These are phyloP conservation scores for Skeletonema grethae DNA, from an alignment of 108 stramenopile species.

Conservation along the genomic window DNA sequence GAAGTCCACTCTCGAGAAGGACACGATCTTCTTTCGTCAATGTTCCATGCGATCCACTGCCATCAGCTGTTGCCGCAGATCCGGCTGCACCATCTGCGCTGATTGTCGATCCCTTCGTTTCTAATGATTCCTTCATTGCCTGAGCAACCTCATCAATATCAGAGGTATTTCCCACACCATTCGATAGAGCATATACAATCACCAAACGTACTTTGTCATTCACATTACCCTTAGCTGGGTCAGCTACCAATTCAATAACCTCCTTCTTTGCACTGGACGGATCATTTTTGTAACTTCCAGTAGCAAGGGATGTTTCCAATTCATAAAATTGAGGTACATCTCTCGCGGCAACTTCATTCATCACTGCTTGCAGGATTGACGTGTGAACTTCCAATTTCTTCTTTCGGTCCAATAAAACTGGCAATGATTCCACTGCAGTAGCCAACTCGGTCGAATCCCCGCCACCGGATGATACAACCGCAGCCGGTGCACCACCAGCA, in stretches of 20 bases:
- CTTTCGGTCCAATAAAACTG: conserved; percentile 93
- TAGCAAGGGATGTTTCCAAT: conserved; percentile 83
- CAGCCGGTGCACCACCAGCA: conserved; percentile 59
- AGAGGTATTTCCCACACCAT: conserved; percentile 60
- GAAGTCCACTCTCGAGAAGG: conserved; percentile 59
- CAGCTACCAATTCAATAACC: conserved; percentile 77
- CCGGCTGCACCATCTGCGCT: conserved; percentile 3
- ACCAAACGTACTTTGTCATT: conserved; percentile 95
- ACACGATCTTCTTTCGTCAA: conserved; percentile 62
- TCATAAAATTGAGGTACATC: conserved; percentile 98
- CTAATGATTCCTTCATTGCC: conserved; percentile 72
- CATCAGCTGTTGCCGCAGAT: conserved; percentile 7
- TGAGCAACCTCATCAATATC: conserved; percentile 86
- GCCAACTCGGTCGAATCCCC: conserved; percentile 64
- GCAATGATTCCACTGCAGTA: conserved; percentile 93
- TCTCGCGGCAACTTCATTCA: conserved; percentile 95
- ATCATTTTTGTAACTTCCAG: conserved; percentile 84
- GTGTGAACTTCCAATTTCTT: conserved; percentile 96
- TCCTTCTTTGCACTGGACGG: conserved; percentile 70
- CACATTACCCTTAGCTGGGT: conserved; percentile 89
- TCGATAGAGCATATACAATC: conserved; percentile 81
- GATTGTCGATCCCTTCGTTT: conserved; percentile 46
- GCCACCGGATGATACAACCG: conserved; percentile 74
- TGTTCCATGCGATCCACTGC: conserved; percentile 47
- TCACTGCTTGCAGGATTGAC: conserved; percentile 94